These are phyloP conservation scores for Russula earlei DNA, from an alignment of 768 basidiomycete species.

Conservation along the genomic window DNA sequence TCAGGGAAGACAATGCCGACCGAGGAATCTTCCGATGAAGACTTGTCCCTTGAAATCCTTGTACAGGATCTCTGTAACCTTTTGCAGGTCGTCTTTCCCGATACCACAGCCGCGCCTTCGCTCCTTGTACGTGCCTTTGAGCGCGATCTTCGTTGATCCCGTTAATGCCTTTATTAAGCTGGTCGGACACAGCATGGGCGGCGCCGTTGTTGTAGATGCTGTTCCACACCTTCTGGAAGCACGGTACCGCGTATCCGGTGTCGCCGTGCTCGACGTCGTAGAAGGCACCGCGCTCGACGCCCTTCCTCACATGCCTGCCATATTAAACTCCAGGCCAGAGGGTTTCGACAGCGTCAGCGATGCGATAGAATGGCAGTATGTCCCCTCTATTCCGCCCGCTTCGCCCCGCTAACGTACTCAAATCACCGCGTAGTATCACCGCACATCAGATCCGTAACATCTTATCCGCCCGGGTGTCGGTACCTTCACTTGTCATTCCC, in stretches of 20 bases:
- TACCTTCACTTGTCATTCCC: constrained; percentile 66
- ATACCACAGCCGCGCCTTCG: constrained; percentile 52
- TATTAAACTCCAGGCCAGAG: constrained; percentile 77
- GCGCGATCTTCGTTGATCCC: background rate
- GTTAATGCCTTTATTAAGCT: constrained; percentile 36
- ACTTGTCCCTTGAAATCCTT: constrained; percentile 67
- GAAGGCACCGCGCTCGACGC: constrained; percentile 93
- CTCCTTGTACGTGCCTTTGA: constrained; percentile 51
- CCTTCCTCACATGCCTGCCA: constrained; percentile 82
- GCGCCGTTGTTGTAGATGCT: constrained; percentile 72
- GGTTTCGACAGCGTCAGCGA: constrained; percentile 78
- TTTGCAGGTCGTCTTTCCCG: constrained; percentile 59
- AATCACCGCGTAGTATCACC: constrained; percentile 41
- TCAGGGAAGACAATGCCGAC: constrained; percentile 57
- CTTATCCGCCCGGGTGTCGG: constrained; percentile 78
- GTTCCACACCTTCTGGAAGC: constrained; percentile 55
- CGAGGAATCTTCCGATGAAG: constrained; percentile 33
- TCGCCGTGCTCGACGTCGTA: constrained; percentile 80
- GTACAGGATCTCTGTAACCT: constrained; percentile 66
- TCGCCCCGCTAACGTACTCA: background rate
- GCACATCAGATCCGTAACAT: constrained; percentile 78
- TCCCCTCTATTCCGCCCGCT: background rate
- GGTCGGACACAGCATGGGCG: constrained; percentile 96
- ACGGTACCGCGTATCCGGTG: constrained; percentile 66
- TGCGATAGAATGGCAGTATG: constrained; percentile 95